These are phyloP conservation scores for Baorangia bicolor DNA, from an alignment of 768 basidiomycete species.

Conservation along the genomic window DNA sequence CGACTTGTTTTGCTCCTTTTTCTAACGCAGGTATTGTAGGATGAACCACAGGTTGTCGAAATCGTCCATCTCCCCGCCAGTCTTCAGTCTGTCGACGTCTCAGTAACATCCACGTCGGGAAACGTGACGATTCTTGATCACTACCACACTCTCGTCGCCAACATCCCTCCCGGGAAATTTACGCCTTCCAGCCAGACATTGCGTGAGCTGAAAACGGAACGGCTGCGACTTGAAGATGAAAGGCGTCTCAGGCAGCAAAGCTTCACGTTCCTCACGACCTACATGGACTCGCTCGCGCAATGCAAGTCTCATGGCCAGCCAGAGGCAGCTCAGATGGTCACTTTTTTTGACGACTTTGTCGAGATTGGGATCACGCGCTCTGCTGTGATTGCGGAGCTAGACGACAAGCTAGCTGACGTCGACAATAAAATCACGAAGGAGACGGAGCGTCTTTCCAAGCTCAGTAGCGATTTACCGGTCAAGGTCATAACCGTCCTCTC, in stretches of 20 bases:
- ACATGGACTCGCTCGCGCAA: slow-evolving; percentile 28
- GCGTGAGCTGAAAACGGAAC: slow-evolving; percentile 10
- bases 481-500: slow-evolving; percentile 10
- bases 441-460: slow-evolving; percentile 1
- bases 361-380: slow-evolving; percentile 21
- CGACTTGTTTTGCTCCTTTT: neutral
- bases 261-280: slow-evolving; percentile 25
- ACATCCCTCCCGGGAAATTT: neutral
- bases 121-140: slow-evolving; percentile 16
- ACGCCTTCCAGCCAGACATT: neutral
- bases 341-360: slow-evolving; percentile 24
- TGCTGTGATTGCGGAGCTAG: slow-evolving; percentile 15
- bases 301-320: slow-evolving; percentile 9
- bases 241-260: slow-evolving; percentile 19
- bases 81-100: slow-evolving; percentile 8
- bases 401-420: slow-evolving; percentile 12
- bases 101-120: slow-evolving; percentile 9
- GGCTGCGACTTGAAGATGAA: slow-evolving; percentile 17
- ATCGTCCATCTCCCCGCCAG: slow-evolving; percentile 13
- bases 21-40: slow-evolving; percentile 5
- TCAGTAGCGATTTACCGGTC: neutral
- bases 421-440: slow-evolving; percentile 13
- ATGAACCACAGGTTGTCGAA: slow-evolving; percentile 15
- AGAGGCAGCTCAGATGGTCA: slow-evolving; percentile 18
- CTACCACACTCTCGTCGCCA: neutral